These are phyloP conservation scores for Nothophaeocryptopus gaeumannii DNA, from an alignment of 2,329 filamentous ascomycete species.

Conservation along the genomic window DNA sequence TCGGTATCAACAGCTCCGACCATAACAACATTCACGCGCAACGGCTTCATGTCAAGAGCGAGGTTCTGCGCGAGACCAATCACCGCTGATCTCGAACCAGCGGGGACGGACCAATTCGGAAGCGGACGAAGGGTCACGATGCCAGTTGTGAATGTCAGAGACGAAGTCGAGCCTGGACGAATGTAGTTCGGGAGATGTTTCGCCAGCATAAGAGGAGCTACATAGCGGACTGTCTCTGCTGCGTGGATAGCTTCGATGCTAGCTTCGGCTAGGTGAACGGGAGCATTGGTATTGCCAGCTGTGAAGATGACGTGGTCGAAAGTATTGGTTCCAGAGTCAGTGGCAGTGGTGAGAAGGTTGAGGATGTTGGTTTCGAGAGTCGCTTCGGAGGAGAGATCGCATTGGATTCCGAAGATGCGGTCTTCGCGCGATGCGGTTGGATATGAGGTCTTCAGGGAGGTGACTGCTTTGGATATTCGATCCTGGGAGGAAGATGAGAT, in stretches of 20 bases:
- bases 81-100: slow-evolving; percentile 46
- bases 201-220: slow-evolving; percentile 49
- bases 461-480: slow-evolving; percentile 48
- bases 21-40: slow-evolving; percentile 59
- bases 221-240: slow-evolving; percentile 43
- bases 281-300: not conserved
- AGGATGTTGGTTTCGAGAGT: slow-evolving; percentile 47
- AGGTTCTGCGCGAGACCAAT: slow-evolving; percentile 53
- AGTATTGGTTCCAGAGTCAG: too few relatives aligned
- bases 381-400: slow-evolving; percentile 45
- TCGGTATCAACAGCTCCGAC: slow-evolving; percentile 49
- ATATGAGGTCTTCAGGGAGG: slow-evolving; percentile 41
- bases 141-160: slow-evolving; percentile 56
- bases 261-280: not conserved
- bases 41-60: slow-evolving; percentile 59
- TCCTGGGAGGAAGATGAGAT: slow-evolving; percentile 64
- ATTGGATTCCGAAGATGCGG: slow-evolving; percentile 39
- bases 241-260: not conserved
- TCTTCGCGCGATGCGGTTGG: slow-evolving; percentile 30
- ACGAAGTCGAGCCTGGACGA: slow-evolving; percentile 40
- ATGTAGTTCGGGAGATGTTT: slow-evolving; percentile 48
- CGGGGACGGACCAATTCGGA: slow-evolving; percentile 49
- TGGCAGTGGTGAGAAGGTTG: slow-evolving; percentile 35
- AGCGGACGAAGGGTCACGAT: slow-evolving; percentile 48
- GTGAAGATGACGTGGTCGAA: not conserved